A percentile compares a stretch with the other conserved stretches of the same genome.
phyloP scores from a whole-genome alignment of 2,329 filamentous ascomycete genomes.

The Phialophora verrucosa region DNA sequence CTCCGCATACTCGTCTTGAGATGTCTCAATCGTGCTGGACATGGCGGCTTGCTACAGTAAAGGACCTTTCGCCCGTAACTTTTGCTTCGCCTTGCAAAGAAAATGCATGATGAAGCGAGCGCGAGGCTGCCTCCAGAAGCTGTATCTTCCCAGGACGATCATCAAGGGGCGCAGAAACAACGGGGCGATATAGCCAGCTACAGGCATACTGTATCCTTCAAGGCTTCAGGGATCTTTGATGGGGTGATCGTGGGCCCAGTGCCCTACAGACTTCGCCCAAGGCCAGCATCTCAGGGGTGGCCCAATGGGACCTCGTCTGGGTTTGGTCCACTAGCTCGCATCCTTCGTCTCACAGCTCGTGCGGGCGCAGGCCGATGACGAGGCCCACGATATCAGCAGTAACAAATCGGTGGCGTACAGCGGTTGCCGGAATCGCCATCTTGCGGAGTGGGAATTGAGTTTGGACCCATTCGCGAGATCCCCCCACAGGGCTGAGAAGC shows the following conservation, averaged over 20 bases:
- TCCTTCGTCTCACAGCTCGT: background rate
- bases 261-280: background rate
- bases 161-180: background rate
- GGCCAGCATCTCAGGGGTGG: background rate
- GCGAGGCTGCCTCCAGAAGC: background rate
- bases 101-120: background rate
- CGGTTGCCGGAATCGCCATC: background rate
- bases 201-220: background rate
- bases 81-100: background rate
- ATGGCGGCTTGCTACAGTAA: background rate
- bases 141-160: background rate
- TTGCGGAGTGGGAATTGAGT: background rate
- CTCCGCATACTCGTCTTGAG: background rate
- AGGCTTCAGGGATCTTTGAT: background rate
- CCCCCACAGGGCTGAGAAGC: background rate
- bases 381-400: background rate
- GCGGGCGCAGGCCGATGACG: background rate
- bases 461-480: background rate
- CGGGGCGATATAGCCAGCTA: background rate
- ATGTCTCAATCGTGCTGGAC: background rate
- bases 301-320: background rate
- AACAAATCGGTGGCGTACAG: background rate
- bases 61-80: background rate
- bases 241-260: no score
- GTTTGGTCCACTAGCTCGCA: background rate